These are phyloP conservation scores for Talaromyces trachyspermus DNA, from an alignment of 495 filamentous ascomycete species.

Conservation along the genomic window DNA sequence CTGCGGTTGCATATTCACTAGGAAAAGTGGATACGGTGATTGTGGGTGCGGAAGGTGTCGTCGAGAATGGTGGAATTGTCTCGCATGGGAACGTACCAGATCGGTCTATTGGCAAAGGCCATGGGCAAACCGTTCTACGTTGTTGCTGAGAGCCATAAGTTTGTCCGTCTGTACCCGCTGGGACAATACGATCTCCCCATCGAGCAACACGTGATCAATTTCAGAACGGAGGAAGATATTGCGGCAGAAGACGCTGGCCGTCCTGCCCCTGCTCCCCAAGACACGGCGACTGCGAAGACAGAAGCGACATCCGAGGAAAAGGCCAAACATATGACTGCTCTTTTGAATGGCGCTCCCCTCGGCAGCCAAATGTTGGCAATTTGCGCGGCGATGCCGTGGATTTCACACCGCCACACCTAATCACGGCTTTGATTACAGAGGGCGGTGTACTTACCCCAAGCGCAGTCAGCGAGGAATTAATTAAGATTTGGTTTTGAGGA, in stretches of 20 bases:
- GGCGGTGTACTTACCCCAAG: slow-evolving; percentile 66
- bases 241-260: slow-evolving; percentile 24
- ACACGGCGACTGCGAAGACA: slow-evolving; percentile 13
- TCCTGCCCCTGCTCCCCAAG: slow-evolving; percentile 11
- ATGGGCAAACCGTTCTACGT: slow-evolving; percentile 81
- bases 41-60: slow-evolving; percentile 89
- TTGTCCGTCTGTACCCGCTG: slow-evolving; percentile 73
- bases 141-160: slow-evolving; percentile 92
- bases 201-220: slow-evolving; percentile 67
- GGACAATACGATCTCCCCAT: slow-evolving; percentile 72
- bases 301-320: slow-evolving; percentile 15
- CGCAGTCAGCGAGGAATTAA: slow-evolving; percentile 69
- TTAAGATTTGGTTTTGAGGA: slow-evolving; percentile 66
- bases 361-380: neutral
- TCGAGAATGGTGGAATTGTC: slow-evolving; percentile 89
- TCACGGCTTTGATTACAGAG: slow-evolving; percentile 75
- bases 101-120: slow-evolving; percentile 72
- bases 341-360: slow-evolving; percentile 9
- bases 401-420: slow-evolving; percentile 77
- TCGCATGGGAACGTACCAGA: slow-evolving; percentile 88
- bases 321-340: slow-evolving; percentile 13
- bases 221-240: slow-evolving; percentile 47
- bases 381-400: slow-evolving; percentile 56
- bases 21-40: slow-evolving; percentile 74
- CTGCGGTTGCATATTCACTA: slow-evolving; percentile 79